Base-by-base conservation (phyloP, 129 eudicot species). In the Kitagawia praeruptora region DNA sequence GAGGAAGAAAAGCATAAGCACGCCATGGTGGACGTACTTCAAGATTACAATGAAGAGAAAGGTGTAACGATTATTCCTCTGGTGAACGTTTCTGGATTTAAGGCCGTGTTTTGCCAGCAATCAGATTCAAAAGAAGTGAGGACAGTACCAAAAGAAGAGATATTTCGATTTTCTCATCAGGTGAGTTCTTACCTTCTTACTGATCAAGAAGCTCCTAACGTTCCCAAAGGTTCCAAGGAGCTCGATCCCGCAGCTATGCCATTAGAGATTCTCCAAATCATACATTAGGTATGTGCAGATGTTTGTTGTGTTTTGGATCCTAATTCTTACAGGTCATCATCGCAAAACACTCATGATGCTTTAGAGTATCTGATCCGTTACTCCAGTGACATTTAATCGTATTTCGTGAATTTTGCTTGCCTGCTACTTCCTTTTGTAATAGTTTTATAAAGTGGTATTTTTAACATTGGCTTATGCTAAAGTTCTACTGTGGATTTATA, bases 221-320 rank as follows among this genome's bases (percentile, higher is more conserved):
- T 83, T 74, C 91, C 92, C 3, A 74, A 80, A 25, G 93, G 91
- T 77, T 85, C 89, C 70, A 58, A 38, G 69, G 98, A 93, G 81
- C 91, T 93, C 70, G 98, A 93, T 82, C 95, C 98, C 70, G 97
- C 98, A 41, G 97, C 97, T 45, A 42, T 90, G 47, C 91, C 98
- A 3, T 67, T 80, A 79, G 97, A 91, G 85, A 89, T 93, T 41
- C 91, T 91, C 18, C 81, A 86, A 80, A 80, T 87, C 64, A 89
- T 84, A 44, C 76, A 81, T 12, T 27, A 66, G 13, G 40, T 28
- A 49, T 16, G 56, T 49, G 18, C 56, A 49, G 56, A 15, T 49
- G 23, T 49, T 49, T 48, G 53, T 1, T 34, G 37, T 34, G 37
- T 34, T 34, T 34, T 34, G 37, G 19, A 48, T 48, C 53, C 18